A percentile compares a stretch with the other conserved stretches of the same genome.
Evolutionary conservation across 345 rosid species (phyloP).

Genomic region (Erucastrum elatum): DNA sequence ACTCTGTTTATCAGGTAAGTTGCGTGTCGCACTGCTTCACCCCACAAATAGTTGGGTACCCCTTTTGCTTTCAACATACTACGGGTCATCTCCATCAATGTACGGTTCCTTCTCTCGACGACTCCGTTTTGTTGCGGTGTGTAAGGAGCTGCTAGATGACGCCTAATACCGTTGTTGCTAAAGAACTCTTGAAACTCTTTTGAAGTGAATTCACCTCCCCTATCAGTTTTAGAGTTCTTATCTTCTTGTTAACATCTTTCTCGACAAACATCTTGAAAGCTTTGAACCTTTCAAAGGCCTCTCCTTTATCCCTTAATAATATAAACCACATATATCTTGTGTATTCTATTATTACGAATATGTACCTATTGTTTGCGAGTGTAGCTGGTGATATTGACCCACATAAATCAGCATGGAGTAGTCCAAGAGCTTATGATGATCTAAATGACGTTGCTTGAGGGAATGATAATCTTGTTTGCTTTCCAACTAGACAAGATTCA

Average conservation of each 20-base stretch:
- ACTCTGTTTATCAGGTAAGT: background rate
- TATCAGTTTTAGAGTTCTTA: background rate
- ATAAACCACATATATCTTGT: background rate
- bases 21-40: background rate
- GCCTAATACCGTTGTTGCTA: background rate
- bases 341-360: background rate
- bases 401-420: background rate
- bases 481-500: background rate
- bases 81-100: background rate
- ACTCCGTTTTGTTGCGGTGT: background rate
- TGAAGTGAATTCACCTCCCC: background rate
- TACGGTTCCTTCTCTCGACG: background rate
- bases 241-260: background rate
- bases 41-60: background rate
- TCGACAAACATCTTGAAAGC: background rate
- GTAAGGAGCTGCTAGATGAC: background rate
- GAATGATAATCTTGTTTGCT: background rate
- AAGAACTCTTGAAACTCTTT: background rate
- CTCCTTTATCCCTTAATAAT: background rate
- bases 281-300: background rate
- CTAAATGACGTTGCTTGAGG: background rate
- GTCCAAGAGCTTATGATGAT: background rate
- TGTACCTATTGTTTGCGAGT: background rate
- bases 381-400: background rate
- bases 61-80: background rate